Percentiles rank a stretch among this genome's conserved stretches.
Conservation (phyloP, 495 filamentous ascomycete species). For the Aspergillus conjunctus region DNA sequence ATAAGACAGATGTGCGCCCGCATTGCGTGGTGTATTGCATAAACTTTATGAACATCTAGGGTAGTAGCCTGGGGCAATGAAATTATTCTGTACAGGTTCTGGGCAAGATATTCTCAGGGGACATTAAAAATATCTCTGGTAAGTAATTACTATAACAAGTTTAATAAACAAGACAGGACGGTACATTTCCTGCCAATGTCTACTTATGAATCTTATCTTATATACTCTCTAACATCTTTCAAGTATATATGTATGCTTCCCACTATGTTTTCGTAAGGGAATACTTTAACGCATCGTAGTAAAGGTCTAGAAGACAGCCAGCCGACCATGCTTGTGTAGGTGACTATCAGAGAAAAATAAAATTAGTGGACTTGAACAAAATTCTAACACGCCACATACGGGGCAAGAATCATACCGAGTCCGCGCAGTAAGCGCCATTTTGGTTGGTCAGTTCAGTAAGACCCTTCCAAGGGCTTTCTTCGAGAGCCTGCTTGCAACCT, state of each 20-base stretch:
- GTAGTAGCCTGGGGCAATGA: background rate
- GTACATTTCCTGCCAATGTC: background rate
- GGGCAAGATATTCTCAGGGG: no score
- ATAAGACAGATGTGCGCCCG: constrained; percentile 13
- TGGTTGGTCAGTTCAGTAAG: constrained; percentile 93
- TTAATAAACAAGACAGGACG: background rate
- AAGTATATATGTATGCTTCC: background rate
- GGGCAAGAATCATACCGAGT: constrained; percentile 68
- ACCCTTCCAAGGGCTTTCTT: constrained; percentile 82
- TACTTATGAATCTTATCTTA: background rate
- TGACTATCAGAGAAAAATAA: constrained; percentile 50
- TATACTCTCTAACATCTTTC: background rate
- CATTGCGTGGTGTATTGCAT: background rate
- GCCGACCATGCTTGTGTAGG: constrained; percentile 97
- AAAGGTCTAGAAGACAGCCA: constrained; percentile 89
- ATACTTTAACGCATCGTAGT: constrained; percentile 73
- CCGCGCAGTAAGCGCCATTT: constrained; percentile 76
- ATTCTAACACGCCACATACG: constrained; percentile 1
- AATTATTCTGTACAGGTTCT: no score
- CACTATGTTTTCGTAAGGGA: constrained; percentile 18
- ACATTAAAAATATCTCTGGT: no score
- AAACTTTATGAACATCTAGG: background rate
- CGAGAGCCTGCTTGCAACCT: constrained; percentile 79
- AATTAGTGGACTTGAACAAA: constrained; percentile 13
- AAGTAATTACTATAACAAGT: background rate